Evolutionary conservation across 2,329 filamentous ascomycete genomes (phyloP).

Genomic region (Sarocladium strictum): DNA sequence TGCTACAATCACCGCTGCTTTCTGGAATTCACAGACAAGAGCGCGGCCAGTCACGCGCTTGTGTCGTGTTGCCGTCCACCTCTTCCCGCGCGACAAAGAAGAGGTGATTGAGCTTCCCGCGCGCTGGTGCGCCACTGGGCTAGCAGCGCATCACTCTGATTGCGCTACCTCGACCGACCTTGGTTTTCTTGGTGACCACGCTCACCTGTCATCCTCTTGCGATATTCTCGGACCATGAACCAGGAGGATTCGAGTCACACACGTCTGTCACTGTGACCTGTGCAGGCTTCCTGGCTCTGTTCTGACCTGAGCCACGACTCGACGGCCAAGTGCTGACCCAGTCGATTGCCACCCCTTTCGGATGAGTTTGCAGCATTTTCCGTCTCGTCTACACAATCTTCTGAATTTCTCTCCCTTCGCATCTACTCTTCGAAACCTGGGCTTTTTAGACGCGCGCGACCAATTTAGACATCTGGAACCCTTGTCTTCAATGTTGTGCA

Average conservation of each 20-base stretch:
- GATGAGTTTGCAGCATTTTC: not conserved
- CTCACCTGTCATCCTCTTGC: not conserved
- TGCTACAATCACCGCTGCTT: not conserved
- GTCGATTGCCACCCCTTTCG: not conserved
- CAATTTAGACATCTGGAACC: slow-evolving; percentile 5
- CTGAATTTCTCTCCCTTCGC: not conserved
- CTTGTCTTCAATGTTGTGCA: slow-evolving; percentile 2
- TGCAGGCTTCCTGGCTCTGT: not conserved
- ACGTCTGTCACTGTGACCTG: slow-evolving; percentile 3
- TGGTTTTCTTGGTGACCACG: not conserved
- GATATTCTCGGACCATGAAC: not conserved
- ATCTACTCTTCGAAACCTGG: not conserved
- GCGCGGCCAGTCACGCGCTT: not conserved
- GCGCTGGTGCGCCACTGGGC: not conserved
- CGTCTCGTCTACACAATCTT: not conserved
- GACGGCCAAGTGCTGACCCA: not conserved
- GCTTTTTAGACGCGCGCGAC: slow-evolving; percentile 6
- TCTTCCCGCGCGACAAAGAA: not conserved
- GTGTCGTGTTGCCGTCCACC: not conserved
- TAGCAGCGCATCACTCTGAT: slow-evolving; percentile 3
- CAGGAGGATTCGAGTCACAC: not conserved
- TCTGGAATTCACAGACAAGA: not conserved
- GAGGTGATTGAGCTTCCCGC: not conserved
- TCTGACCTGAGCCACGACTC: not conserved
- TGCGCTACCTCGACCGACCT: not conserved